Conservation (phyloP, 345 rosid genomes). For the Toxicodendron radicans region DNA sequence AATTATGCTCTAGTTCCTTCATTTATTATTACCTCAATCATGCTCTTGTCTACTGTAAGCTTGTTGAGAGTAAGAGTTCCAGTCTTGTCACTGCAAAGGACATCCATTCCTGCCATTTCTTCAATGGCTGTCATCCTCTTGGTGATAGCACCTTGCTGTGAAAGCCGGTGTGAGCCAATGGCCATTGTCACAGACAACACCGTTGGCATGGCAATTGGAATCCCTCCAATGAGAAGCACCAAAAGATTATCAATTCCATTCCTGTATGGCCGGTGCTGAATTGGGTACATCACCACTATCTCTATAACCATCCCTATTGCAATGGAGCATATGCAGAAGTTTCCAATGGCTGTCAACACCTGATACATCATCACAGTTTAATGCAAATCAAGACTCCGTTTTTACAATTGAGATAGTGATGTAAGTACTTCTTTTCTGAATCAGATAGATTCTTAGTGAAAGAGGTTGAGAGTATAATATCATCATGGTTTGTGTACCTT, state of each 20-base stretch:
- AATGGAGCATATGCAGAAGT: conserved; percentile 82
- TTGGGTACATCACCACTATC: conserved; percentile 72
- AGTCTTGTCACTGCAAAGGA: conserved; percentile 83
- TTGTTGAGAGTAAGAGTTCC: conserved; percentile 90
- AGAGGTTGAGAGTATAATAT: too few relatives aligned
- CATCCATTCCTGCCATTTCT: conserved; percentile 96
- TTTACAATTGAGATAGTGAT: too few relatives aligned
- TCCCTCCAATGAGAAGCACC: conserved; percentile 88
- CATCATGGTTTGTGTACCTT: conserved; percentile 31
- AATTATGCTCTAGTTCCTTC: background rate
- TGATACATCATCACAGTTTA: conserved; percentile 19
- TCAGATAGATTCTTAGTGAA: too few relatives aligned
- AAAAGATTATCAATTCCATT: conserved; percentile 76
- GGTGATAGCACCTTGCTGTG: conserved; percentile 84
- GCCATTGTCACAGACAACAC: conserved; percentile 90
- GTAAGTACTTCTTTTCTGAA: too few relatives aligned
- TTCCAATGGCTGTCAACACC: conserved; percentile 85
- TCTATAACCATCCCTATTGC: conserved; percentile 65
- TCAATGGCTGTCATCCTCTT: conserved; percentile 92
- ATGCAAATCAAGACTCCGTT: background rate
- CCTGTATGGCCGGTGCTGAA: conserved; percentile 67
- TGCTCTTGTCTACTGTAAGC: conserved; percentile 74
- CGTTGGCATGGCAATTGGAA: conserved; percentile 91
- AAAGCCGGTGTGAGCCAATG: conserved; percentile 78
- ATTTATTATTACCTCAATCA: conserved; percentile 56